phyloP scores from a whole-genome alignment of 768 basidiomycete genomes.

The Leccinum broughii region DNA sequence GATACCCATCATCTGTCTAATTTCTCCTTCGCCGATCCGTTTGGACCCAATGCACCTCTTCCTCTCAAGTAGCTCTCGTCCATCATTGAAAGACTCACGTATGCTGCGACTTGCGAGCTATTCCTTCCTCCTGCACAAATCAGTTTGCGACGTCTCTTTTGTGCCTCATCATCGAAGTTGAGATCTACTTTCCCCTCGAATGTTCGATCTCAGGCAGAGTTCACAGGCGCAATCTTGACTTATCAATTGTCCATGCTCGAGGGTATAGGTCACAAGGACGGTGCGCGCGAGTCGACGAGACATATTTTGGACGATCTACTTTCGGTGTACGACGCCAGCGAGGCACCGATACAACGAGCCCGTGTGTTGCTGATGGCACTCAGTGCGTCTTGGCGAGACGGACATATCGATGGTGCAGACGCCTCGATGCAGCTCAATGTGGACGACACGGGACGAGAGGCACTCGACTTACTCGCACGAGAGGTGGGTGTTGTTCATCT shows the following conservation, averaged over 20 bases:
- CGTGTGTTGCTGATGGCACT: constrained; percentile 56
- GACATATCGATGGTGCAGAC: constrained; percentile 21
- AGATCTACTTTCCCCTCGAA: constrained; percentile 21
- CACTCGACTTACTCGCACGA: constrained; percentile 40
- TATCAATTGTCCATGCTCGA: constrained; percentile 60
- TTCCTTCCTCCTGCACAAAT: constrained; percentile 50
- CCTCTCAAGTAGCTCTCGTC: constrained; percentile 54
- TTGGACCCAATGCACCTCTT: constrained; percentile 39
- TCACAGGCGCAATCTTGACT: constrained; percentile 60
- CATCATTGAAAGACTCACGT: constrained; percentile 69
- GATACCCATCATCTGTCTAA: constrained; percentile 33
- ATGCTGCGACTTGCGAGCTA: constrained; percentile 67
- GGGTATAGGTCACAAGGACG: constrained; percentile 56
- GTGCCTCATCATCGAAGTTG: neutral
- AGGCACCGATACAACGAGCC: constrained; percentile 59
- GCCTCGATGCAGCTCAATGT: constrained; percentile 26
- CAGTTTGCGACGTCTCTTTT: constrained; percentile 38
- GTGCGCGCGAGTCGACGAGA: constrained; percentile 41
- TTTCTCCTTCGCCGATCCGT: constrained; percentile 29
- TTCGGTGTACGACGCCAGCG: constrained; percentile 45
- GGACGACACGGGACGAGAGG: constrained; percentile 41
- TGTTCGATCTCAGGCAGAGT: constrained; percentile 15
- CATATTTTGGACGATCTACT: constrained; percentile 51
- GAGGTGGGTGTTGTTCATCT: constrained; percentile 39
- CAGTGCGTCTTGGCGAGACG: constrained; percentile 42